Evolutionary conservation across 257 asterid species (phyloP), one percentile per base, ranked within the genome.

Genomic region (Thymus mandschuricus): DNA sequence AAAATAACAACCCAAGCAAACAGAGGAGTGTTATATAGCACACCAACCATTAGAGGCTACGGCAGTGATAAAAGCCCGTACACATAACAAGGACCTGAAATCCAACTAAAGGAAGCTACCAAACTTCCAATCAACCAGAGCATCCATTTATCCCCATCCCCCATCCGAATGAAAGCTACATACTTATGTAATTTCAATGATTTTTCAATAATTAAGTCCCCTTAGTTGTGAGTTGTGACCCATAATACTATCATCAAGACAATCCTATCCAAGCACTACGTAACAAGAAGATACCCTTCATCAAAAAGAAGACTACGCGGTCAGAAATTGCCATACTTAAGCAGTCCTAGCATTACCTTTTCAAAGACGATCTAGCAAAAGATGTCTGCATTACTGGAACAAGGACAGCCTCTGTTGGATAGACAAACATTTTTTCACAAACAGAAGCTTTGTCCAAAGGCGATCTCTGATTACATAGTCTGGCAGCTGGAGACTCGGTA

Each of bases 371-470:
- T 77, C 91, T 89, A 55, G 98, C 95, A 77, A 76, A 86, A 58
- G 94, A 86, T 60, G 97, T 81, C 86, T 86, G 98, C 91, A 92
- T 85, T 78, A 92, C 91, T 8, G 99, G 99, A 69, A 95, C 97
- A 78, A 95, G 88, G 31, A 95, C 96, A 61, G 98, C 95, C 85
- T 95, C 99, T 1, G 85, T 78, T 28, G 99, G 97, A 86, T 95
- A 95, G 73, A 92, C 83, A 71, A 89, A 87, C 64, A 75, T 74
- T 72, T 85, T 89, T 65, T 87, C 93, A 74, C 79, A 73, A 63
- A 62, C 64, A 67, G 79, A 69, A 55, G 75, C 79, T 60, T 85
- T 83, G 63, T 83, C 93, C 63, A 83, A 82, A 46, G 80, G 75
- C 76, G 78, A 81, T 76, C 80, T 79, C 64, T 80, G 97, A 80